Evolutionary conservation across 2,329 filamentous ascomycete species (phyloP).

Genomic region (Orbilia brochopaga): DNA sequence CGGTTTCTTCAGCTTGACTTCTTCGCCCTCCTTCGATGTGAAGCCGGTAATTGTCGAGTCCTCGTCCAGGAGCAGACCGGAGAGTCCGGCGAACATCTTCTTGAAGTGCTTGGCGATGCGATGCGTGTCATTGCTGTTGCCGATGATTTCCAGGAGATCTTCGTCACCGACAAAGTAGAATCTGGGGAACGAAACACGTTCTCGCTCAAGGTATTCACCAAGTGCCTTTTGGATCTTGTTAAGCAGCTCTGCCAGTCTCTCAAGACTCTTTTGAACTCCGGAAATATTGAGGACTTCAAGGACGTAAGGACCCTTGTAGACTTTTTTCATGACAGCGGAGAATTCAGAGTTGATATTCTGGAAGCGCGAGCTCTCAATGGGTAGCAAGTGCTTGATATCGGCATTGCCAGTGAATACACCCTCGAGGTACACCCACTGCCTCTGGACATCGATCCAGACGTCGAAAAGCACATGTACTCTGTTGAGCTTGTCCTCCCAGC

Average conservation of each 20-base stretch:
- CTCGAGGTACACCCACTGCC: constrained; percentile 99
- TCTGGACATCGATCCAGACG: constrained; percentile 99
- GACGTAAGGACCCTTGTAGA: constrained; percentile 93
- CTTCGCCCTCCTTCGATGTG: constrained; percentile 92
- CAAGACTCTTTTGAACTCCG: constrained; percentile 92
- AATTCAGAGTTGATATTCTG: constrained; percentile 99
- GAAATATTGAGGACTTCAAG: constrained; percentile 95
- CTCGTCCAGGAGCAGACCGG: constrained; percentile 87
- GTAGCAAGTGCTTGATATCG: constrained; percentile 96
- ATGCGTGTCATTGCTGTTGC: constrained; percentile 96
- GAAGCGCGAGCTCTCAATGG: constrained; percentile 94
- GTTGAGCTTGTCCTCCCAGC: constrained; percentile 98
- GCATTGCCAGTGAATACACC: constrained; percentile 98
- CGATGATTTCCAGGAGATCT: constrained; percentile 97
- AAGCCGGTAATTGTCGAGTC: constrained; percentile 88
- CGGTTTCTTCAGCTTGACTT: constrained; percentile 83
- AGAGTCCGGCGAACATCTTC: constrained; percentile 99
- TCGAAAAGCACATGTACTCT: constrained; percentile 97
- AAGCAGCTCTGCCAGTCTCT: constrained; percentile 91
- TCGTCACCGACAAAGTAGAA: constrained; percentile 99
- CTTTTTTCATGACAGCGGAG: constrained; percentile 98
- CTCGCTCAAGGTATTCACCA: constrained; percentile 96
- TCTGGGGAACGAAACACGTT: constrained; percentile 93
- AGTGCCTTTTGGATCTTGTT: constrained; percentile 99
- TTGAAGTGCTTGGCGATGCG: constrained; percentile 98